Percentiles rank a stretch among this genome's conserved stretches.
Conservation (phyloP, 1,139 yeast genomes). For the Kodamaea suecica region DNA sequence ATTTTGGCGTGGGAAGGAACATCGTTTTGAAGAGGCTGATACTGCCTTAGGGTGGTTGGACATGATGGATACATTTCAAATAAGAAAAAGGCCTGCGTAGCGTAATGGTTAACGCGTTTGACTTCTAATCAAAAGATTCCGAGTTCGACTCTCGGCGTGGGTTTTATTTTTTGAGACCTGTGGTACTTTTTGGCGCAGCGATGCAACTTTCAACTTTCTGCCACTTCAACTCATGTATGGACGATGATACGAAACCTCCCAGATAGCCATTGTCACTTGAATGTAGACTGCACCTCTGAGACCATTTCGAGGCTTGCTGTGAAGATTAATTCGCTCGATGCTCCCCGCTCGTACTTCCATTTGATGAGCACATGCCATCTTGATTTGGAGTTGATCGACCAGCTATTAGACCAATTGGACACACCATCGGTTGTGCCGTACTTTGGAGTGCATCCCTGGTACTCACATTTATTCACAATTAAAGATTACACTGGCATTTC, state of each 20-base stretch:
- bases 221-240: no score
- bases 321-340: slow-evolving; percentile 6
- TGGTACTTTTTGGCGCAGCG: no score
- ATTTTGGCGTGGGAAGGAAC: no score
- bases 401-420: slow-evolving; percentile 24
- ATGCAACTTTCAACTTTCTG: no score
- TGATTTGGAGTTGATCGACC: slow-evolving; percentile 41
- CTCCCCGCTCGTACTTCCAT: slow-evolving; percentile 14
- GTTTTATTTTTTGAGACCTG: slow-evolving; percentile 8
- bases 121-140: slow-evolving; percentile 17
- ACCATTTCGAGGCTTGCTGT: slow-evolving; percentile 8
- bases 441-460: slow-evolving; percentile 94
- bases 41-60: no score
- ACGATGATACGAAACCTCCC: slow-evolving; percentile 3
- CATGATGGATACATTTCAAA: no score
- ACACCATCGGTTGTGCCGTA: slow-evolving; percentile 47
- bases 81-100: slow-evolving; percentile 11
- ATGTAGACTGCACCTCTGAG: slow-evolving; percentile 8
- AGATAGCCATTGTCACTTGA: slow-evolving; percentile 20
- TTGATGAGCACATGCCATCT: slow-evolving; percentile 61
- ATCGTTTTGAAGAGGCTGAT: no score
- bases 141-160: slow-evolving; percentile 18
- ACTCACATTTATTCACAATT: slow-evolving; percentile 56
- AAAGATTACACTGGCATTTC: slow-evolving; percentile 10
- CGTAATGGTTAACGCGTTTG: slow-evolving; percentile 17